These are phyloP conservation scores for Panicum virgatum DNA, from an alignment of 202 grass and related monocot genomes.

Conservation along the genomic window DNA sequence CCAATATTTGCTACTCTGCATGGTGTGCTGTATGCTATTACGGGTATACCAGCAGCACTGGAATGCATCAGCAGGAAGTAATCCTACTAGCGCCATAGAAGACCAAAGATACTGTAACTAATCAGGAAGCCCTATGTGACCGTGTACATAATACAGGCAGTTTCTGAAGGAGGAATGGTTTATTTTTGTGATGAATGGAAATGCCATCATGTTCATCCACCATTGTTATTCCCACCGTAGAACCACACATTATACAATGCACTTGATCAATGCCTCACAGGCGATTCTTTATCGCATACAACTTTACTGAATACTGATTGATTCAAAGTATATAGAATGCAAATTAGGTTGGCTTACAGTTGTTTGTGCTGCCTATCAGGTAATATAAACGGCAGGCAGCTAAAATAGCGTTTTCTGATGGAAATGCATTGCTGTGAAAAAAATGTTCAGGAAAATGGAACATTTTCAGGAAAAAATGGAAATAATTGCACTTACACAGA, in stretches of 20 bases:
- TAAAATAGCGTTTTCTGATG: background rate
- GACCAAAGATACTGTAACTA: conserved; percentile 24
- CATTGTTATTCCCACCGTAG: background rate
- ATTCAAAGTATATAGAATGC: background rate
- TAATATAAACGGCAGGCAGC: background rate
- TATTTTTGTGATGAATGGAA: conserved; percentile 15
- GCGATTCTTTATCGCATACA: conserved; percentile 16
- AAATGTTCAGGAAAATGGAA: background rate
- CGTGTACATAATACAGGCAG: conserved; percentile 67
- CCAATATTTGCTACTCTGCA: background rate
- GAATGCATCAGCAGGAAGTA: background rate
- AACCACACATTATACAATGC: conserved; percentile 35
- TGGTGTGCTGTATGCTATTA: background rate
- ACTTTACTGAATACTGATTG: background rate
- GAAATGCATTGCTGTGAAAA: background rate
- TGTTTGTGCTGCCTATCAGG: background rate
- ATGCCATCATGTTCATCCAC: conserved; percentile 2
- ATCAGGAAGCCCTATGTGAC: conserved; percentile 13
- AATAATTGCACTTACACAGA: no score
- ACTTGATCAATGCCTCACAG: background rate
- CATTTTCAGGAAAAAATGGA: background rate
- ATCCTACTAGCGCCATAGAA: conserved; percentile 15
- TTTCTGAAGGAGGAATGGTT: conserved; percentile 24
- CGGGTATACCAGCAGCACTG: background rate
- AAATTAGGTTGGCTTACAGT: background rate